Base-by-base conservation (phyloP, 441 rosid genomes). In the Sinapis alba region DNA sequence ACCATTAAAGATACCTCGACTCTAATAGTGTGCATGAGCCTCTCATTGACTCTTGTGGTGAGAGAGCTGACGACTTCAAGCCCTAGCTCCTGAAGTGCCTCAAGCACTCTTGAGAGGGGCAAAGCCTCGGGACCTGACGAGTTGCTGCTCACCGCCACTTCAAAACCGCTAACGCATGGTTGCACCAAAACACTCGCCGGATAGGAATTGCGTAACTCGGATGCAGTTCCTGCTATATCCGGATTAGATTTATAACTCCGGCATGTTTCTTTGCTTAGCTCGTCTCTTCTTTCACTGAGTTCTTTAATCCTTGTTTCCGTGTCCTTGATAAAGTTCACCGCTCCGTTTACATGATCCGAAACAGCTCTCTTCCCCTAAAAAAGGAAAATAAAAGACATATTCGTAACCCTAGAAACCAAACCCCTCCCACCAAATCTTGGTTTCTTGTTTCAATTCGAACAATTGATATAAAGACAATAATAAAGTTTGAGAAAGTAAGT, bases 261-360 rank as follows among this genome's bases (percentile, higher is more conserved):
- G n/a, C 23, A 51, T 7, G 66, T 64, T 13, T 63, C 32, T 67
- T 43, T 82, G 67, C 79, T 83, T 47, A 94, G 72, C 68, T 83
- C 84, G 5, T 88, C 90, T 79, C 87, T 84, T 80, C 76, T 83
- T 54, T 47, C 81, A 72, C 79, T 73, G 5, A 89, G 71, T 54
- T 80, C 90, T 34, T 68, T 69, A 62, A 90, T 83, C 78, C 77
- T 77, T 69, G 77, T 74, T 56, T 85, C 79, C 59, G 84, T 60
- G 27, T 87, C 86, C 61, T 83, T 88, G 21, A 92, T 87, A 71
- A 90, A 92, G 62, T 75, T 83, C 78, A 84, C 87, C 20, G 98
- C 94, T 72, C 84, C 97, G 50, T 83, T 79, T 79, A 90, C 86
- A 71, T 88, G 97, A 82, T 94, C 99, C 4, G 98, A 89, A 38